Evolutionary conservation across 2,329 filamentous ascomycete genomes (phyloP).

Genomic region (Cercospora nicotianae): DNA sequence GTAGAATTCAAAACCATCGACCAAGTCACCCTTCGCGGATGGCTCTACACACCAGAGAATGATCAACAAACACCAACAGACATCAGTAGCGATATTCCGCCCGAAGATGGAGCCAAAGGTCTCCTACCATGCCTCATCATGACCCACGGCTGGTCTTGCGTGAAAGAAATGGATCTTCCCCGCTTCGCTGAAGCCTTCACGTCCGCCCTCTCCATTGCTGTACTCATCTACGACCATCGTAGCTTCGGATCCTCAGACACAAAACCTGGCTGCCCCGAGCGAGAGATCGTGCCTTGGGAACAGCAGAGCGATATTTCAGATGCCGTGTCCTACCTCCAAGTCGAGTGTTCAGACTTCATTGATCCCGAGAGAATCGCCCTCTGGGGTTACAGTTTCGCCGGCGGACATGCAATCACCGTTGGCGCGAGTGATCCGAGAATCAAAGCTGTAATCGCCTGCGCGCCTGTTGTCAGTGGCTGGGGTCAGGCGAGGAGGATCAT

Average conservation of each 20-base stretch:
- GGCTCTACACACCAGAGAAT: background rate
- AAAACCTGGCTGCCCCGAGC: background rate
- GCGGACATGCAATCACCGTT: background rate
- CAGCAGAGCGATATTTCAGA: conserved; percentile 1
- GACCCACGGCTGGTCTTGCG: conserved; percentile 1
- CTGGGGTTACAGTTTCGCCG: background rate
- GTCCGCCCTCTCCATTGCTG: background rate
- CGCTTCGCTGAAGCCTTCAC: background rate
- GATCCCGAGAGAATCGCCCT: background rate
- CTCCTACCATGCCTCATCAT: background rate
- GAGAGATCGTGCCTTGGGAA: background rate
- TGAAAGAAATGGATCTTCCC: conserved; percentile 8
- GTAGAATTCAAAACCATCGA: background rate
- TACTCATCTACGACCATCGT: conserved; percentile 6
- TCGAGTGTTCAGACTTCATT: background rate
- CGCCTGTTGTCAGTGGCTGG: conserved; percentile 3
- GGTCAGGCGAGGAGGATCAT: background rate
- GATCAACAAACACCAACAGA: background rate
- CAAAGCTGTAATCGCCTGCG: background rate
- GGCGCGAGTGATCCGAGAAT: background rate
- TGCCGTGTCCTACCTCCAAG: background rate
- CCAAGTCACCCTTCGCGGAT: background rate
- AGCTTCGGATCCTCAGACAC: background rate
- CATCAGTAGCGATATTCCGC: background rate
- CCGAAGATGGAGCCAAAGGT: background rate